phyloP scores from a whole-genome alignment of 108 stramenopile species.

The Craspedostauros australis region DNA sequence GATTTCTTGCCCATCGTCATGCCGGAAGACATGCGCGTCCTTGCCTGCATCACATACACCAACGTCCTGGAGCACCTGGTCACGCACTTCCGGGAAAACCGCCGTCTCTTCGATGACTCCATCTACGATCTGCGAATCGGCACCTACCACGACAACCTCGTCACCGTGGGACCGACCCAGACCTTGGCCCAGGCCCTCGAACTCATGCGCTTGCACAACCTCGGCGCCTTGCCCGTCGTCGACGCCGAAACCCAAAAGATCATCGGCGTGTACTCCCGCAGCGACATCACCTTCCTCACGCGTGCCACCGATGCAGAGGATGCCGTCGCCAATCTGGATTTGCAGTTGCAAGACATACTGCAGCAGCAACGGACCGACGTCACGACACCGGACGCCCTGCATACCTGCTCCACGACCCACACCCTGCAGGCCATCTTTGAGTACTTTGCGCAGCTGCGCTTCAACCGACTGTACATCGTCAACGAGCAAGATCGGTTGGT shows the following conservation, averaged over 20 bases:
- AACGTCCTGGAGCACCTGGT: constrained; percentile 89
- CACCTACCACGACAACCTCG: constrained; percentile 79
- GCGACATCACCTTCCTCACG: constrained; percentile 90
- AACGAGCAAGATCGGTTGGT: constrained; percentile 71
- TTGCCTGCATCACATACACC: constrained; percentile 84
- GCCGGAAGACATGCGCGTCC: constrained; percentile 77
- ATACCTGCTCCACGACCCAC: constrained; percentile 69
- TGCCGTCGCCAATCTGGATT: constrained; percentile 79
- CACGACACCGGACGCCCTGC: constrained; percentile 83
- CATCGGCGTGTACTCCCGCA: constrained; percentile 69
- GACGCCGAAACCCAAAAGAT: constrained; percentile 55
- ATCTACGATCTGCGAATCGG: constrained; percentile 89
- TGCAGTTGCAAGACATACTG: constrained; percentile 67
- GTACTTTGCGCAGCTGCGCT: constrained; percentile 83
- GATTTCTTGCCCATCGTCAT: constrained; percentile 87
- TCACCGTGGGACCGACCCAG: constrained; percentile 67
- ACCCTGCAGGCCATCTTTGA: constrained; percentile 89
- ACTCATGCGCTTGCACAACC: constrained; percentile 55
- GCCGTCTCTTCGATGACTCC: constrained; percentile 91
- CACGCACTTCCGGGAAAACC: constrained; percentile 89
- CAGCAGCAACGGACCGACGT: constrained; percentile 67
- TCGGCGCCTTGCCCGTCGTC: constrained; percentile 82
- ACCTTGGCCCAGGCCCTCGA: constrained; percentile 77
- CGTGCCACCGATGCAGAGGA: constrained; percentile 86
- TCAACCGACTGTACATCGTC: constrained; percentile 80